Evolutionary conservation across 2,329 filamentous ascomycete species (phyloP).

Genomic region (Venturia asperata): DNA sequence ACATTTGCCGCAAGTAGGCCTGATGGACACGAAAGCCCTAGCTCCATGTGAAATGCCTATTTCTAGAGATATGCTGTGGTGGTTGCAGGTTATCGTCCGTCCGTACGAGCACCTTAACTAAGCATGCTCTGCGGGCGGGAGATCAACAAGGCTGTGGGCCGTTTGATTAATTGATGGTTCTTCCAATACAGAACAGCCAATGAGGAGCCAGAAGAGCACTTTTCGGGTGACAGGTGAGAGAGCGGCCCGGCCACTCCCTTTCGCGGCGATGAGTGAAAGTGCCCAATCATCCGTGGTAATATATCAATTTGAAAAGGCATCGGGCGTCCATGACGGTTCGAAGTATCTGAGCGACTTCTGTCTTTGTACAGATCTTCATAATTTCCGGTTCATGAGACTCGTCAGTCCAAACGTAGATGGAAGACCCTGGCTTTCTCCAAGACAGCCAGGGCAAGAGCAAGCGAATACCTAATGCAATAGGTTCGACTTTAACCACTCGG

Average conservation of each 20-base stretch:
- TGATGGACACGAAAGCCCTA: neutral
- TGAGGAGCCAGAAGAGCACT: neutral
- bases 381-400: neutral
- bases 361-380: neutral
- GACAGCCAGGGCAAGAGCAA: neutral
- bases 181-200: neutral
- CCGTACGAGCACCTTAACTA: neutral
- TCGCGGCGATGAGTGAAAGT: neutral
- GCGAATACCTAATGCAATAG: neutral
- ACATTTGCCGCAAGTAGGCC: slow-evolving; percentile 6
- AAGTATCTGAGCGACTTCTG: neutral
- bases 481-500: neutral
- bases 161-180: neutral
- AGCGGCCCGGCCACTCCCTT: neutral
- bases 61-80: neutral
- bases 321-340: neutral
- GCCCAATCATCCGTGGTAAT: neutral
- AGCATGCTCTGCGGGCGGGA: neutral
- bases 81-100: neutral
- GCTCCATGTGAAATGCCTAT: neutral
- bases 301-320: neutral
- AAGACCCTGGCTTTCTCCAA: neutral
- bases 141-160: neutral
- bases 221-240: slow-evolving; percentile 7
- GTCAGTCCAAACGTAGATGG: neutral